Base-by-base conservation (phyloP, 805 yeast species). In the Cephaloascus fragrans region DNA sequence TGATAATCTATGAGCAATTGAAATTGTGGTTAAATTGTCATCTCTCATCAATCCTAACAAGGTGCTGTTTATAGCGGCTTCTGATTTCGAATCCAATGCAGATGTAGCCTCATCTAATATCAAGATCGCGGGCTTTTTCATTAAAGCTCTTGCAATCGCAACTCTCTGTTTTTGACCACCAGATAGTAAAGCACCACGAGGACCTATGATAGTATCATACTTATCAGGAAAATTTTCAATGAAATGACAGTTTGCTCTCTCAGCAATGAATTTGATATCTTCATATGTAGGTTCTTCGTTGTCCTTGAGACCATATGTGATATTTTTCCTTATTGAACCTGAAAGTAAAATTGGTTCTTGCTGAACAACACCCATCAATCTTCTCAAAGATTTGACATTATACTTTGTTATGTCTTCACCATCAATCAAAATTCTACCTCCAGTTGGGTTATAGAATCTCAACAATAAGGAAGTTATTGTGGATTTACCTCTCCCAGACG, bases 121-220 rank as follows among this genome's bases (percentile, higher is more conserved):
- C 41, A 90, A 62, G n/a, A 90, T 70, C 4, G 80, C 70, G 2
- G 97, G 97, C 35, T 79, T 71, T 38, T 84, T 67, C 38, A 90
- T 69, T 38, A 90, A 68, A 0, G 96, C 86, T 43, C 97, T 71
- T 1, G 97, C 96, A 41, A 90, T 68, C 5, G 96, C 95, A 34
- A 90, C 79, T 48, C 97, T 67, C 57, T 90, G 97, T 61, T 84
- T 85, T 57, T 90, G 97, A 14, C 97, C 97, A 17, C 97, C 97
- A 44, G 95, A 83, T 40, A 90, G 66, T 52, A 87, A 96, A 0
- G 94, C 73, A 15, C 94, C 93, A 39, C 90, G 74, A 1, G 95
- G 78, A 0, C 97, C 97, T 16, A 89, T 85, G 16, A 71, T 64
- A 0, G 97, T 90, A 37, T 87, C 81, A 28, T 87, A 60, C 1